Percentiles rank a stretch among this genome's conserved stretches.
These are phyloP conservation scores for Leptodontidium sp. DNA, from an alignment of 2,329 filamentous ascomycete species.

Conservation along the genomic window DNA sequence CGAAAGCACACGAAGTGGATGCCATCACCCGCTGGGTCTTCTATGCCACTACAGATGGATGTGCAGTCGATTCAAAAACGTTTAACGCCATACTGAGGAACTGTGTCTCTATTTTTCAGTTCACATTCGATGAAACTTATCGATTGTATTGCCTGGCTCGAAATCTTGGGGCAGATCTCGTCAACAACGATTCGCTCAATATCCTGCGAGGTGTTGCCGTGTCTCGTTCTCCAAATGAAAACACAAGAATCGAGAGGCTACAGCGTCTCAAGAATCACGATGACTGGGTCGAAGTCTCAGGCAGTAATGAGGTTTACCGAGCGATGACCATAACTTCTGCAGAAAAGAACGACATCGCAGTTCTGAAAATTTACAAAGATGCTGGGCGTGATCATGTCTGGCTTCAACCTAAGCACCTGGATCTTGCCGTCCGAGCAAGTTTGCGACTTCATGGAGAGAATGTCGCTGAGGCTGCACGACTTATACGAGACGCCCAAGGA, in stretches of 20 bases:
- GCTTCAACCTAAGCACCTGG: slow-evolving; percentile 34
- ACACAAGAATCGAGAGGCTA: neutral
- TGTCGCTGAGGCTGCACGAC: slow-evolving; percentile 26
- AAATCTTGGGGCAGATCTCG: slow-evolving; percentile 5
- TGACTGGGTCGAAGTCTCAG: neutral
- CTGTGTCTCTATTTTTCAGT: slow-evolving; percentile 38
- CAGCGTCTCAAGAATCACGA: slow-evolving; percentile 8
- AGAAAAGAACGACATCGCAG: slow-evolving; percentile 31
- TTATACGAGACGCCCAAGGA: slow-evolving; percentile 39
- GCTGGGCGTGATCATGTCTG: slow-evolving; percentile 33
- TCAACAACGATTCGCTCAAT: slow-evolving; percentile 8
- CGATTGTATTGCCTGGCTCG: slow-evolving; percentile 35
- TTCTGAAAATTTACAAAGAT: slow-evolving; percentile 40
- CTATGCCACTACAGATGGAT: slow-evolving; percentile 35
- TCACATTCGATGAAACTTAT: slow-evolving; percentile 38
- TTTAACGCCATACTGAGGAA: slow-evolving; percentile 44
- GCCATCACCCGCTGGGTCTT: slow-evolving; percentile 43
- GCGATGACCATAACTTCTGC: slow-evolving; percentile 37
- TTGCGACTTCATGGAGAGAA: slow-evolving; percentile 32
- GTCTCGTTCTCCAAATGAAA: slow-evolving; percentile 4
- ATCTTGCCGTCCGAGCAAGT: slow-evolving; percentile 41
- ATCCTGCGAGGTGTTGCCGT: slow-evolving; percentile 10
- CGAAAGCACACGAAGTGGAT: slow-evolving; percentile 40
- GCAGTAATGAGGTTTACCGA: slow-evolving; percentile 27
- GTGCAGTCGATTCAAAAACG: slow-evolving; percentile 37